Conservation (phyloP, 140 eudicot genomes). For the Oenanthe javanica region DNA sequence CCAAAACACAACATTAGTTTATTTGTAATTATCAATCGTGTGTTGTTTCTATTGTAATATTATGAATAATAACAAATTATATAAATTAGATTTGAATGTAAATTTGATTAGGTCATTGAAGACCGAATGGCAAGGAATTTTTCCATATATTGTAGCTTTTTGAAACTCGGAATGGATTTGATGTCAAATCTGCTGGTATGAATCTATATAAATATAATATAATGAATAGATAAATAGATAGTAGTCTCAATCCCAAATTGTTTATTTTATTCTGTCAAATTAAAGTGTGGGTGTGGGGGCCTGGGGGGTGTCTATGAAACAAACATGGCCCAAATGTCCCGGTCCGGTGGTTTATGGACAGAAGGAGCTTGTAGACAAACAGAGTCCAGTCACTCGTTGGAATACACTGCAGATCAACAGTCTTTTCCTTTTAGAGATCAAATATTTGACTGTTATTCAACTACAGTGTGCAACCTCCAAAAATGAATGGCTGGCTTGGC, state of each 20-base stretch:
- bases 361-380: not conserved
- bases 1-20: too few species aligned
- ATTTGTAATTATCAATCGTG: not conserved
- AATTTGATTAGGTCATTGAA: too few species aligned
- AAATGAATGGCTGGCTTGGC: conserved; percentile 67
- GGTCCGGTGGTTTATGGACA: conserved; percentile 1
- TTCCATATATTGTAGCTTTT: not conserved
- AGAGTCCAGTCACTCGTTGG: not conserved
- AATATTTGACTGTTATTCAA: too few species aligned
- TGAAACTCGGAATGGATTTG: not conserved
- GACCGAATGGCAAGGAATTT: too few species aligned
- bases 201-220: too few species aligned
- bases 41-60: not conserved
- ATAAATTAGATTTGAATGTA: too few species aligned
- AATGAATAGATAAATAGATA: not conserved
- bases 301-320: too few species aligned
- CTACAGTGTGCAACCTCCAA: too few species aligned
- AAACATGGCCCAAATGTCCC: not conserved
- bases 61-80: too few species aligned
- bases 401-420: not conserved
- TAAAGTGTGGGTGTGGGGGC: not conserved
- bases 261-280: too few species aligned
- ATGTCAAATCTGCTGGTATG: not conserved
- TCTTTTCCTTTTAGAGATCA: not conserved
- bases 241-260: not conserved